Evolutionary conservation across 2,329 filamentous ascomycete genomes (phyloP).

Genomic region (Diaporthe aspalathi): DNA sequence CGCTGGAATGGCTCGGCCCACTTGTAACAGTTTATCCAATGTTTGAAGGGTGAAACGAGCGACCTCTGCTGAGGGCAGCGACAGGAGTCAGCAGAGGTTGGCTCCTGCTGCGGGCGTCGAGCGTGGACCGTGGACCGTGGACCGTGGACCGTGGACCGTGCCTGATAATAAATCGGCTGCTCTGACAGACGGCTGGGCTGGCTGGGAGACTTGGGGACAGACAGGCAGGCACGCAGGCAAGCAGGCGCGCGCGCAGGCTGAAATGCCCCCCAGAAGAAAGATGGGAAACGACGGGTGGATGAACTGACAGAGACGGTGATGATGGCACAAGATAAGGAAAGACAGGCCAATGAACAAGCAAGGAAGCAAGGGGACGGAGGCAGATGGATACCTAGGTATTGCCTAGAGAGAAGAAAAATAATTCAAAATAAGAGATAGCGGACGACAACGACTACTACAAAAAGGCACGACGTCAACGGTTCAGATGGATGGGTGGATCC

Average conservation of each 20-base stretch:
- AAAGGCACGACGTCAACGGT: neutral
- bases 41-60: slow-evolving; percentile 26
- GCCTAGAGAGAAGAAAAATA: neutral
- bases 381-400: too few relatives aligned
- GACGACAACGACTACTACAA: too few relatives aligned
- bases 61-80: slow-evolving; percentile 21
- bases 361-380: neutral
- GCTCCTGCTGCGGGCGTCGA: neutral
- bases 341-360: neutral
- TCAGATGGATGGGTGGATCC: slow-evolving; percentile 34
- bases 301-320: neutral
- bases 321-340: slow-evolving; percentile 12
- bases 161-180: slow-evolving; percentile 8
- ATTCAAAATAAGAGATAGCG: too few relatives aligned
- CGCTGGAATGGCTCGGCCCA: slow-evolving; percentile 14
- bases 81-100: slow-evolving; percentile 9
- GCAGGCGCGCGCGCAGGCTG: too few relatives aligned
- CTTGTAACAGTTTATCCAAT: slow-evolving; percentile 9
- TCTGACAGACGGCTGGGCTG: neutral
- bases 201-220: neutral
- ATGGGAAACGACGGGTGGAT: neutral
- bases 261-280: neutral
- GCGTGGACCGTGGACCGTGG: too few relatives aligned
- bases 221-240: neutral
- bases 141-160: slow-evolving; percentile 10